Evolutionary conservation across 176 grass and related monocot species (phyloP).

Genomic region (Rhynchospora breviuscula): DNA sequence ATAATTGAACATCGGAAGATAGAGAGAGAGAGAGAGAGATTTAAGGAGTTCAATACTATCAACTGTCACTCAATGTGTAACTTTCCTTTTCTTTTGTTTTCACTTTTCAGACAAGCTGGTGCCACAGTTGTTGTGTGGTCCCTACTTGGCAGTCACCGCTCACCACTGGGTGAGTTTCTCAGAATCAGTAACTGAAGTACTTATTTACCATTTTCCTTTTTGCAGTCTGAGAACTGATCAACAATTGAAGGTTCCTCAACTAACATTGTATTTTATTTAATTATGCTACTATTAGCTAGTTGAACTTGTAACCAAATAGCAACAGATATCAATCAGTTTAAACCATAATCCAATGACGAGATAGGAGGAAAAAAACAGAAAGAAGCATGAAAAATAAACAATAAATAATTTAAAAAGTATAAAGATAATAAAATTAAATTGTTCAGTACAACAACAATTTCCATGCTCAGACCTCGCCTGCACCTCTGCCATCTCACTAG

Average conservation of each 20-base stretch:
- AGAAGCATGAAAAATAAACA: neutral
- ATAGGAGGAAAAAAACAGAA: neutral
- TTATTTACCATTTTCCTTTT: neutral
- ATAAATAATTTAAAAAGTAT: neutral
- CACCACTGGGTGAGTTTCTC: neutral
- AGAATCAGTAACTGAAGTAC: neutral
- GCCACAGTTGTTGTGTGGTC: neutral
- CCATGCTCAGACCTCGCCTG: neutral
- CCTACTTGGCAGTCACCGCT: neutral
- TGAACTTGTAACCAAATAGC: no score
- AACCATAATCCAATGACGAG: neutral
- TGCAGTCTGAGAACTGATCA: neutral
- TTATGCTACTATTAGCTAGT: neutral
- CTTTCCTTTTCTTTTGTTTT: conserved; percentile 6
- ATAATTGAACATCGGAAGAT: neutral
- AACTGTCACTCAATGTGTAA: neutral
- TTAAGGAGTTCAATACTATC: neutral
- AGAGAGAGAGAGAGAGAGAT: neutral
- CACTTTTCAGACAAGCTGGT: neutral
- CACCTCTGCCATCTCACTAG: neutral
- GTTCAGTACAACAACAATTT: neutral
- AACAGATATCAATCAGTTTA: no score
- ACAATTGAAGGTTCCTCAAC: neutral
- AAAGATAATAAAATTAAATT: neutral
- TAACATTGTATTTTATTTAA: neutral